Evolutionary conservation across 805 yeast species (phyloP), one percentile per base, ranked within the genome.

Genomic region (Teunomyces lycoperdinae): DNA sequence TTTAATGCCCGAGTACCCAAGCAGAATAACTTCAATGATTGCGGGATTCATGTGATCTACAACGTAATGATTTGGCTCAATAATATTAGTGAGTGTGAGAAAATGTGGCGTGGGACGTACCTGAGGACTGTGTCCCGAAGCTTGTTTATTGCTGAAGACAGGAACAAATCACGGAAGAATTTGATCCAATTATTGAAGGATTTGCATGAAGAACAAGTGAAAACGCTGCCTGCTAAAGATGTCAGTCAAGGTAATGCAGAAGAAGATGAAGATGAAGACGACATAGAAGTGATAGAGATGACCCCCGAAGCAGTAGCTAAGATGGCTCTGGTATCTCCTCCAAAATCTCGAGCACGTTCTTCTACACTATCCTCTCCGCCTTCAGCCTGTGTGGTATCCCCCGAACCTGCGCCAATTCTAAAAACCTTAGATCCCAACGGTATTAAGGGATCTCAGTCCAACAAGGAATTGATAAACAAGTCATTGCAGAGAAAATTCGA

Each of bases 41-140:
- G 99, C 70, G 99, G 99, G 1, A 81, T 94, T 16, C 97, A 88
- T 67, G 87, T 92, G 1, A 84, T 94, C 11, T 84, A 84, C 55
- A 90, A 87, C 56, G 76, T 84, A 9, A 70, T 73, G 48, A 80
- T 77, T 52, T 83, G 88, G 65, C 70, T 85, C 41, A 67, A 68
- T 20, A 65, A 78, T 34, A 79, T 82, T 0, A 55, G 55, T 0
- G 70, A 62, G 20, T 83, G 88, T 44, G 67, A 78, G 40, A 60
- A 61, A 36, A 53, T 78, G 9, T 82, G 87, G 87, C 61, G 67
- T 48, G 55, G 58, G 47, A 30, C 53, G 9, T 46, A 46, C 30
- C 52, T 45, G 46, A 53, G 52, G 11, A 36, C 44, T 8, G 43
- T 43, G 3, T 42, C 53, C 20, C 52, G 58, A 45, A 24, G 43